Evolutionary conservation across 108 stramenopile genomes (phyloP).

Genomic region (Fragilariopsis cylindrus): DNA sequence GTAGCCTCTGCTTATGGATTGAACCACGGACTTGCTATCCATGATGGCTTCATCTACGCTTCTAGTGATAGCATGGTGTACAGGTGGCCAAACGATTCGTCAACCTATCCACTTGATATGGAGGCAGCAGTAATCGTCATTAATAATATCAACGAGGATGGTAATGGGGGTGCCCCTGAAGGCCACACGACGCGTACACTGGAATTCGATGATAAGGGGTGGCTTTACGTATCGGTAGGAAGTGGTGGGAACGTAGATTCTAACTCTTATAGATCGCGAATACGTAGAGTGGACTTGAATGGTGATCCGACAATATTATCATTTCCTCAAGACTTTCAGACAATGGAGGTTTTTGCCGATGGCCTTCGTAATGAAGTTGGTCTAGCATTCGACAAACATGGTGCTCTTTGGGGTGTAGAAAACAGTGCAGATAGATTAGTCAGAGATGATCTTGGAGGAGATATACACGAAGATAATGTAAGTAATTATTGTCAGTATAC

Average conservation of each 20-base stretch:
- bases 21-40: slow-evolving; percentile 66
- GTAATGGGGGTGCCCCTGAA: slow-evolving; percentile 48
- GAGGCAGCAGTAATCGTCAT: slow-evolving; percentile 30
- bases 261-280: slow-evolving; percentile 61
- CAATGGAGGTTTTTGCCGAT: slow-evolving; percentile 73
- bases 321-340: slow-evolving; percentile 50
- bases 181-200: slow-evolving; percentile 75
- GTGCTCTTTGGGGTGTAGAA: slow-evolving; percentile 78
- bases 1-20: slow-evolving; percentile 39
- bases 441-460: slow-evolving; percentile 66
- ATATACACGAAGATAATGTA: slow-evolving; percentile 69
- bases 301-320: background rate
- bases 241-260: slow-evolving; percentile 51
- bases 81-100: slow-evolving; percentile 45
- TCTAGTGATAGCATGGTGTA: slow-evolving; percentile 56
- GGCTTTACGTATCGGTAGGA: slow-evolving; percentile 68
- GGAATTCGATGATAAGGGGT: slow-evolving; percentile 52
- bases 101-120: slow-evolving; percentile 1
- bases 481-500: slow-evolving; percentile 15
- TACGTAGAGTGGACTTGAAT: slow-evolving; percentile 46
- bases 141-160: slow-evolving; percentile 48
- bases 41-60: slow-evolving; percentile 60
- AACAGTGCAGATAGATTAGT: slow-evolving; percentile 67
- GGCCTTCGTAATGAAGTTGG: slow-evolving; percentile 78
- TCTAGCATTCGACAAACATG: slow-evolving; percentile 66